A percentile compares a stretch with the other conserved stretches of the same genome.
Conservation (phyloP, 176 grass and related monocot species). For the Urochloa ruziziensis region DNA sequence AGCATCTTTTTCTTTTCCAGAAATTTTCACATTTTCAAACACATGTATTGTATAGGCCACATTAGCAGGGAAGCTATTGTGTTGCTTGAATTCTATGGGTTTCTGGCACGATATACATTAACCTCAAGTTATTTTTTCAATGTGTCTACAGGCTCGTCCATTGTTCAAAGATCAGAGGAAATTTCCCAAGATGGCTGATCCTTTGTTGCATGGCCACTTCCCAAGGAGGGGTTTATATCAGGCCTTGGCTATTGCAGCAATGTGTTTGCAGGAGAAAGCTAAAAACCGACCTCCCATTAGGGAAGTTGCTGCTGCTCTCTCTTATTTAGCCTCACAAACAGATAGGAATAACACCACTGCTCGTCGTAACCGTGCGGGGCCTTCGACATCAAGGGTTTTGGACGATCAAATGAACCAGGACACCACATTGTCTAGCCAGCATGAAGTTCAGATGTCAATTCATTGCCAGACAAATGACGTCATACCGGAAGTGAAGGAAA, state of each 20-base stretch:
- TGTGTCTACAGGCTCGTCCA: conserved; percentile 64
- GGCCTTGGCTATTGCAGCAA: conserved; percentile 73
- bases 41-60: not conserved
- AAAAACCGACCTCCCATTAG: conserved; percentile 52
- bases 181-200: conserved; percentile 78
- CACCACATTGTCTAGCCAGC: not conserved
- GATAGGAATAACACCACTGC: not conserved
- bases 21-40: conserved; percentile 6
- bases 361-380: conserved; percentile 30
- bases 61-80: not conserved
- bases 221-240: conserved; percentile 61
- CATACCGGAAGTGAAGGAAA: conserved; percentile 26
- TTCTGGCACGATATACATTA: not conserved
- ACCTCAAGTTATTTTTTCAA: conserved; percentile 7
- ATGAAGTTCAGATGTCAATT: conserved; percentile 10
- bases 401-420: conserved; percentile 33
- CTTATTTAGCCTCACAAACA: conserved; percentile 64
- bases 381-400: conserved; percentile 29
- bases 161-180: conserved; percentile 82
- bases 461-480: not conserved
- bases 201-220: conserved; percentile 43
- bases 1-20: not conserved
- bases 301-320: conserved; percentile 65
- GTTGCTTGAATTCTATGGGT: not conserved
- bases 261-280: conserved; percentile 80